Percentiles rank a stretch among this genome's conserved stretches.
Evolutionary conservation across 495 filamentous ascomycete genomes (phyloP).

Genomic region (Penicillium lividum): DNA sequence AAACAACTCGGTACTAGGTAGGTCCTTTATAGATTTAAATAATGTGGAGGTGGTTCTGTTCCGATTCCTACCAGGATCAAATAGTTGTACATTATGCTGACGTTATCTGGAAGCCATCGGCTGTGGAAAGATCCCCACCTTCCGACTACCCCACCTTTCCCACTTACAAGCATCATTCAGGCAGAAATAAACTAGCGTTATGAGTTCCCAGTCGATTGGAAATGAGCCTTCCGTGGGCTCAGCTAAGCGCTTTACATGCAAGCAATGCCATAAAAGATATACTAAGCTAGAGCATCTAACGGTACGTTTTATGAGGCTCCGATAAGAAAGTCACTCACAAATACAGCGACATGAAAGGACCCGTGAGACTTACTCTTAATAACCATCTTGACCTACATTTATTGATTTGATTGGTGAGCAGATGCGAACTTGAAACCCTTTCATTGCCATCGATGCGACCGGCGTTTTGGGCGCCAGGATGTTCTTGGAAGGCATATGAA

Average conservation of each 20-base stretch:
- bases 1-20: no score
- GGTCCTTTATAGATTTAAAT: neutral
- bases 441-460: slow-evolving; percentile 17
- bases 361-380: slow-evolving; percentile 4
- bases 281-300: slow-evolving; percentile 25
- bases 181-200: neutral
- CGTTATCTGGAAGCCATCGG: neutral
- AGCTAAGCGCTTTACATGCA: slow-evolving; percentile 6
- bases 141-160: slow-evolving; percentile 7
- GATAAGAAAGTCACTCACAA: slow-evolving; percentile 1
- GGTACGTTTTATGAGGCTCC: slow-evolving; percentile 3
- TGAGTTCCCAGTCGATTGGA: neutral
- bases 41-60: neutral
- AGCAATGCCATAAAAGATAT: slow-evolving; percentile 13
- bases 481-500: slow-evolving; percentile 17
- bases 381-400: no score
- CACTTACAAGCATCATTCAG: neutral
- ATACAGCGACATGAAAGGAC: slow-evolving; percentile 21
- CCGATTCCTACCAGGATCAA: neutral
- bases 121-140: neutral
- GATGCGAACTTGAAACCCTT: slow-evolving; percentile 24
- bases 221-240: neutral
- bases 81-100: neutral
- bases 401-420: neutral
- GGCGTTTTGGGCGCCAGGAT: slow-evolving; percentile 23